Evolutionary conservation across 495 filamentous ascomycete genomes (phyloP), one percentile per base, ranked within the genome.

Genomic region (Talaromyces stipitatus): DNA sequence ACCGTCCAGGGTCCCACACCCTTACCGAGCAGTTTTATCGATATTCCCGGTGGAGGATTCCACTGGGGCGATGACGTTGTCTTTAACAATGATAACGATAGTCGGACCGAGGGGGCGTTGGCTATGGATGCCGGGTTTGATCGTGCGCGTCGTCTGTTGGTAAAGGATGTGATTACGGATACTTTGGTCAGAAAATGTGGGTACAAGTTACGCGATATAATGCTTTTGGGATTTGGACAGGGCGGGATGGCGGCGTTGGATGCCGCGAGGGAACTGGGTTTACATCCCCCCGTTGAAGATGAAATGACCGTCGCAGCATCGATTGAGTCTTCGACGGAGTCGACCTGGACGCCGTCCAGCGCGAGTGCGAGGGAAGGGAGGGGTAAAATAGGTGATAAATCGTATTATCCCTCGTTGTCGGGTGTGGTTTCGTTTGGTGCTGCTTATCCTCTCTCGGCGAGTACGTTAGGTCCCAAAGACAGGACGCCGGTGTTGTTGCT

Each of bases 61-160:
- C 91, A 97, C 71, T 97, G 92, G 92, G 91, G 91, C 51, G 89
- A 97, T 68, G 92, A 98, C 65, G 69, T 98, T 29, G 64, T 78
- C 2, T 82, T 96, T 50, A 82, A 88, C 52, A 62, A 67, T 46
- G 60, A 72, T 4, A 46, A 46, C 11, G 43, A 46, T 16, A 16
- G 12, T 23, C 43, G 43, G n/a, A 61, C 71, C 2, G 80, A 76
- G 2, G 88, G 86, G 1, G 80, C 77, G 0, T 72, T 96, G 29
- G 90, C 96, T 46, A 74, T 85, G 23, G 92, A 96, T 63, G 82
- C 88, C 0, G 91, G 92, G 0, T 92, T 96, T 61, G 66, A 71
- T 18, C 78, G 75, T 11, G 72, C 84, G 0, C 72, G 71, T 23
- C 53, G 61, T 6, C 45, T 85, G 3, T 61, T 92, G 3, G 55